These are phyloP conservation scores for Artomyces pyxidatus DNA, from an alignment of 768 basidiomycete genomes.

Conservation along the genomic window DNA sequence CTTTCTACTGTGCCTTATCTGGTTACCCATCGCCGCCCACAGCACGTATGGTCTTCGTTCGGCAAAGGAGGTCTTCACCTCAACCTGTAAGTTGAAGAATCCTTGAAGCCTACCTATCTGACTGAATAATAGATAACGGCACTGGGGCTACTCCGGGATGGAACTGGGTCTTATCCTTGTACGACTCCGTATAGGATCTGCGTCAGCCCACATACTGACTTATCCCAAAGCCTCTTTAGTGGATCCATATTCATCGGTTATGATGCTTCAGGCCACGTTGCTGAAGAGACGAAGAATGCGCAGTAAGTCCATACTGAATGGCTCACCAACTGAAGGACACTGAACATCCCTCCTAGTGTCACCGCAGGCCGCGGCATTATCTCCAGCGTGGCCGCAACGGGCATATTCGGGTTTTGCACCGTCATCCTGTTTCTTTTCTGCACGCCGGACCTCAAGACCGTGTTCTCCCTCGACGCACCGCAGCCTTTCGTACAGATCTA, in stretches of 20 bases:
- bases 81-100: slow-evolving; percentile 47
- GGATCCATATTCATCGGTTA: slow-evolving; percentile 86
- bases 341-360: slow-evolving; percentile 37
- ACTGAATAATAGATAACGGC: slow-evolving; percentile 60
- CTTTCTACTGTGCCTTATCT: slow-evolving; percentile 81
- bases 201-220: slow-evolving; percentile 2
- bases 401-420: slow-evolving; percentile 69
- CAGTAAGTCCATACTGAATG: slow-evolving; percentile 13
- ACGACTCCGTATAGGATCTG: slow-evolving; percentile 16
- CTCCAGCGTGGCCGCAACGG: slow-evolving; percentile 68
- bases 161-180: slow-evolving; percentile 92
- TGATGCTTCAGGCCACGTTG: slow-evolving; percentile 38
- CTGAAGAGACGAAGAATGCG: slow-evolving; percentile 26
- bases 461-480: slow-evolving; percentile 76
- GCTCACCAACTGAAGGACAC: neutral
- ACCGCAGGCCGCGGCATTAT: slow-evolving; percentile 80
- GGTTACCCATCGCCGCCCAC: slow-evolving; percentile 88
- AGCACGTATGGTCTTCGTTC: slow-evolving; percentile 85
- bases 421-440: slow-evolving; percentile 81
- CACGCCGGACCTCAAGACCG: slow-evolving; percentile 64
- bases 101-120: neutral
- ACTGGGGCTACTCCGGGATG: slow-evolving; percentile 80
- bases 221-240: slow-evolving; percentile 60
- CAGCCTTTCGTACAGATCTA: slow-evolving; percentile 91
- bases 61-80: slow-evolving; percentile 76